Evolutionary conservation across 768 basidiomycete species (phyloP).

Genomic region (Lactarius indigo): DNA sequence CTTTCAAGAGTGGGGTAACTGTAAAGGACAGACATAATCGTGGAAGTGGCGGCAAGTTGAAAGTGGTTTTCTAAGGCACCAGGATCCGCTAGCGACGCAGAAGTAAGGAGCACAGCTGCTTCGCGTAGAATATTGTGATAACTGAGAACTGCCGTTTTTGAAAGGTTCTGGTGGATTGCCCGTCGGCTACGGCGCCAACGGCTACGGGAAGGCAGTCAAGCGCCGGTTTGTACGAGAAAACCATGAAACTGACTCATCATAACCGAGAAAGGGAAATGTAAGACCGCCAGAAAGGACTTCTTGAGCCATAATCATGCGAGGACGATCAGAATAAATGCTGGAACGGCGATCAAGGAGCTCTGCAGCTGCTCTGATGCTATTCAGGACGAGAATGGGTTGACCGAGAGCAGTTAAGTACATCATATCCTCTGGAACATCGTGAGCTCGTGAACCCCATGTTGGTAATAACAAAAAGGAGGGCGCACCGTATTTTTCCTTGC

Average conservation of each 20-base stretch:
- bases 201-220: slow-evolving; percentile 10
- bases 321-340: not conserved
- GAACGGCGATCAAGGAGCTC: not conserved
- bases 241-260: slow-evolving; percentile 24
- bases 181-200: slow-evolving; percentile 5
- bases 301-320: slow-evolving; percentile 26
- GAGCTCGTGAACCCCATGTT: slow-evolving; percentile 26
- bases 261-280: slow-evolving; percentile 28
- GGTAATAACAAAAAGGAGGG: not conserved
- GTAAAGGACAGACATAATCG: not conserved
- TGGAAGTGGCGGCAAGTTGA: not conserved
- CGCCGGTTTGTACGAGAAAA: not conserved
- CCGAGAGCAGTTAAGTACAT: not conserved
- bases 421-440: slow-evolving; percentile 26
- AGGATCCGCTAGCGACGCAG: not conserved
- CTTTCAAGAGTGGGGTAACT: not conserved
- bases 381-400: not conserved
- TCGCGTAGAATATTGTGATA: not conserved
- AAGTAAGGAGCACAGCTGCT: not conserved
- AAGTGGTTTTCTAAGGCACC: not conserved
- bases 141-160: not conserved
- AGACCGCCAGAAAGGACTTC: slow-evolving; percentile 34
- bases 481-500: not conserved
- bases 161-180: not conserved
- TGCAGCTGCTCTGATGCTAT: not conserved